phyloP scores from a whole-genome alignment of 208 protist species.

The Acanthamoeba healyi region DNA sequence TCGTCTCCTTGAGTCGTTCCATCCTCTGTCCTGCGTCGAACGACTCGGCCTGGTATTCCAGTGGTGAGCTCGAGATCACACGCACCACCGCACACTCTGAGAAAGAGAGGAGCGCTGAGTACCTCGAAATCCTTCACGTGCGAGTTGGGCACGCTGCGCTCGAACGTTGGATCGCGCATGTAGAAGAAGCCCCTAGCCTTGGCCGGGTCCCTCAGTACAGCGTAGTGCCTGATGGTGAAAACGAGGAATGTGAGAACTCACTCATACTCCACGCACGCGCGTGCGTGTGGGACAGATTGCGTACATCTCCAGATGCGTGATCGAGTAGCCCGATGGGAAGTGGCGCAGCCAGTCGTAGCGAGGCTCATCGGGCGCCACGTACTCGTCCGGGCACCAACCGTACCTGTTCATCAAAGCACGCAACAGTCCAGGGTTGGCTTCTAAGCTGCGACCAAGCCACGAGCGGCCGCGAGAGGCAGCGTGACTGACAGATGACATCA shows the following conservation, averaged over 20 bases:
- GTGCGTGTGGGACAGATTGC: background rate
- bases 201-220: constrained; percentile 81
- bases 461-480: no score
- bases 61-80: background rate
- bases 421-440: no score
- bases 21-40: background rate
- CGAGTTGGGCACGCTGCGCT: constrained; percentile 22
- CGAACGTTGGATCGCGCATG: constrained; percentile 77
- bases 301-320: constrained; percentile 96
- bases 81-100: background rate
- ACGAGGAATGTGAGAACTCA: background rate
- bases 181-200: constrained; percentile 91
- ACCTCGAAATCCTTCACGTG: constrained; percentile 72
- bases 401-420: no score
- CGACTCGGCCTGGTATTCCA: background rate
- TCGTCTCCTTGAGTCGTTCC: constrained; percentile 49
- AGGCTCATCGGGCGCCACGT: constrained; percentile 67
- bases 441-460: no score
- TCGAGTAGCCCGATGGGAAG: constrained; percentile 89
- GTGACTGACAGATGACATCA: no score
- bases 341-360: constrained; percentile 83
- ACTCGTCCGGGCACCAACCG: constrained; percentile 60
- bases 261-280: background rate
- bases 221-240: constrained; percentile 82
- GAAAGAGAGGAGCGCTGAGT: background rate